Evolutionary conservation across 176 grass and related monocot genomes (phyloP).

Genomic region (Melocanna baccifera): DNA sequence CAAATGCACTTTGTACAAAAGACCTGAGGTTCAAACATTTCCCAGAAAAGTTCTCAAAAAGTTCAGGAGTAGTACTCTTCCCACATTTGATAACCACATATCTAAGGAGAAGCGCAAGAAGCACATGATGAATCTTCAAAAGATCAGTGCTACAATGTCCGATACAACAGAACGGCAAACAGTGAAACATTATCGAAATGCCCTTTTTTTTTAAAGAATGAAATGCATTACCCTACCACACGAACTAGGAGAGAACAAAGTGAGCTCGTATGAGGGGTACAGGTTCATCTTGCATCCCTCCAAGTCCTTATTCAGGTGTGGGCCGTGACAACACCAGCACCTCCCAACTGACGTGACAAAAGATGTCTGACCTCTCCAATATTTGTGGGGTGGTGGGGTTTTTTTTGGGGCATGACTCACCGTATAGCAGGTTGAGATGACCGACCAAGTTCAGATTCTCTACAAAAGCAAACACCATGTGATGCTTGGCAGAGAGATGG

Average conservation of each 20-base stretch:
- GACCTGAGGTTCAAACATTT: background rate
- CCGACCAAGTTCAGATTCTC: constrained; percentile 42
- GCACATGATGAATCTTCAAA: background rate
- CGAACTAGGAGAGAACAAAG: background rate
- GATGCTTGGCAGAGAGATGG: constrained; percentile 10
- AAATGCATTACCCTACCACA: background rate
- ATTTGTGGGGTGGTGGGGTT: background rate
- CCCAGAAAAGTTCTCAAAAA: background rate
- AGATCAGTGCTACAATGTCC: background rate
- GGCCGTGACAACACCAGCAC: constrained; percentile 5
- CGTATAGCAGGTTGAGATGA: constrained; percentile 33
- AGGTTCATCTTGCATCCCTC: background rate
- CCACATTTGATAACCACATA: background rate
- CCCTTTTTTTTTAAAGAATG: too few species aligned
- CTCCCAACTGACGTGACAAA: constrained; percentile 34
- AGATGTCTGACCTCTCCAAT: constrained; percentile 14
- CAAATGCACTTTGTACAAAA: background rate
- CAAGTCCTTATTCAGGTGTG: background rate
- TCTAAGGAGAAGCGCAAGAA: background rate
- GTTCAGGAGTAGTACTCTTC: background rate
- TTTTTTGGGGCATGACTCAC: constrained; percentile 12
- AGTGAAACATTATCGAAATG: background rate
- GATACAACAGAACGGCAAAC: background rate
- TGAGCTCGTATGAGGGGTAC: background rate
- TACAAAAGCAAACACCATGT: constrained; percentile 36